Percentiles rank a stretch among this genome's conserved stretches.
These are phyloP conservation scores for Aureobasidium sp. DNA, from an alignment of 2,329 filamentous ascomycete genomes.

Conservation along the genomic window DNA sequence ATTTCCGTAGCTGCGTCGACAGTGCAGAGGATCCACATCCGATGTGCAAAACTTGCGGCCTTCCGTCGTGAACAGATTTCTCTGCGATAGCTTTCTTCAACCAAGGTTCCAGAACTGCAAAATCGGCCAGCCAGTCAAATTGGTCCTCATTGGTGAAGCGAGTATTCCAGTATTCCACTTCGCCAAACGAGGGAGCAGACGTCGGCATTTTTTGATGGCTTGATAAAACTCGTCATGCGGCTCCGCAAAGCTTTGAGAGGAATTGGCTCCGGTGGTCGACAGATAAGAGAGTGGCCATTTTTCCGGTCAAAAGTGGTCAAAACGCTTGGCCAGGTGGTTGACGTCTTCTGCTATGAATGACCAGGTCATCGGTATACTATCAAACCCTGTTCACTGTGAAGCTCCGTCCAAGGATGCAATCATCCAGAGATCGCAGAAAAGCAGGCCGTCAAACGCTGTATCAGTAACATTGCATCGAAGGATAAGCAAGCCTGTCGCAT, in stretches of 20 bases:
- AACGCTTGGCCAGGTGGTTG: background rate
- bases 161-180: constrained; percentile 4
- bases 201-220: background rate
- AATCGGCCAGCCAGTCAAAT: constrained; percentile 7
- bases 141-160: background rate
- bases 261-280: background rate
- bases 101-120: background rate
- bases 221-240: background rate
- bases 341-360: background rate
- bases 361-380: no score
- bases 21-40: background rate
- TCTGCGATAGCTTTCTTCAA: background rate
- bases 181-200: background rate
- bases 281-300: background rate
- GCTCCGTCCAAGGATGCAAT: no score
- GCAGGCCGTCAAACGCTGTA: no score
- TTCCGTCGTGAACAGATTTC: background rate
- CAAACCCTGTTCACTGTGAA: no score
- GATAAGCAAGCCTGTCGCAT: no score
- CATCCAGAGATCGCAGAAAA: no score
- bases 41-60: background rate
- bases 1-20: background rate
- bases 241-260: background rate
- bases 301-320: background rate
- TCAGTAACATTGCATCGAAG: no score